phyloP scores from a whole-genome alignment of 2,329 filamentous ascomycete genomes.

The Colletotrichum tropicicola region DNA sequence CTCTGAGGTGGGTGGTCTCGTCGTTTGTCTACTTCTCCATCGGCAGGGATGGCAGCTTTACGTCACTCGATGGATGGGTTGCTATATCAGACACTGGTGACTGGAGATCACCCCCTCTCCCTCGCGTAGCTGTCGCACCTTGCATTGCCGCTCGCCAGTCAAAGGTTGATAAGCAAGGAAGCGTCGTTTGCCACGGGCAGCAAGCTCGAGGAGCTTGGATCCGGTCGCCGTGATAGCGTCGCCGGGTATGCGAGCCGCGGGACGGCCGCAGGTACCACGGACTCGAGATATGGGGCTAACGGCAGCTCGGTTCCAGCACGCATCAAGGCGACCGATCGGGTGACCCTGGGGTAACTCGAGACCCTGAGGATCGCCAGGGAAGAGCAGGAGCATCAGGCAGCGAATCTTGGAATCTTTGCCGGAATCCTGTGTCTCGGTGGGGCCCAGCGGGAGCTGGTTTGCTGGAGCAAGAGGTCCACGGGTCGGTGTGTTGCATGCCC shows the following conservation, averaged over 20 bases:
- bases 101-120: constrained; percentile 7
- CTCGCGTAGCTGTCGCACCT: background rate
- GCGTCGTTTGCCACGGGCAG: background rate
- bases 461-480: background rate
- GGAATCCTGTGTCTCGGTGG: constrained; percentile 18
- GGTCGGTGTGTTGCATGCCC: constrained; percentile 5
- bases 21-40: background rate
- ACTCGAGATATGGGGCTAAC: background rate
- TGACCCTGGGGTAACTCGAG: background rate
- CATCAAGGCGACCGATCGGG: constrained; percentile 1
- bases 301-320: background rate
- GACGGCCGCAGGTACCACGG: constrained; percentile 25
- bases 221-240: background rate
- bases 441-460: background rate
- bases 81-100: constrained; percentile 2
- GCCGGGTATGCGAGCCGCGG: constrained; percentile 10
- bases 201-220: background rate
- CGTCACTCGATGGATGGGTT: constrained; percentile 4
- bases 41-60: constrained; percentile 22
- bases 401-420: constrained; percentile 14
- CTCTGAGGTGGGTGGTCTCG: background rate
- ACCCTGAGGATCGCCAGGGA: constrained; percentile 22
- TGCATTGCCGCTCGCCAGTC: background rate
- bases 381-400: constrained; percentile 8
- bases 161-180: constrained; percentile 6